phyloP scores from a whole-genome alignment of 106 monocot genomes.

The Cymbidium sinense region DNA sequence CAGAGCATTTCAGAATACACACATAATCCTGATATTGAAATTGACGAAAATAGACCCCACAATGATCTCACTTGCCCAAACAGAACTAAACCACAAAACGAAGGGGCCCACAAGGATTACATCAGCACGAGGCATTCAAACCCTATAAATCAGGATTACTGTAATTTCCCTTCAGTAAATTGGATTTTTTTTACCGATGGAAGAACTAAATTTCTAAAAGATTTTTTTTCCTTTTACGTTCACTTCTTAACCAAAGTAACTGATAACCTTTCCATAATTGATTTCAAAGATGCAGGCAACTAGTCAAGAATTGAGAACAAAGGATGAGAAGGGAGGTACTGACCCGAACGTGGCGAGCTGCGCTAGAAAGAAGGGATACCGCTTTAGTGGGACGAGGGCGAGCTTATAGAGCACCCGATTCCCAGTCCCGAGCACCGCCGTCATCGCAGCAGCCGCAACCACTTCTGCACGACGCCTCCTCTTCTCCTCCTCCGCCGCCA shows the following conservation, averaged over 20 bases:
- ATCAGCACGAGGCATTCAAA: not conserved
- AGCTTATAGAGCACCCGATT: constrained; percentile 87
- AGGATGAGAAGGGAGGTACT: not conserved
- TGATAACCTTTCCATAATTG: not conserved
- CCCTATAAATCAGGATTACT: not conserved
- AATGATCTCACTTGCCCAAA: not conserved
- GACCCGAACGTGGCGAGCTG: constrained; percentile 93
- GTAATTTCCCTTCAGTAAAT: not conserved
- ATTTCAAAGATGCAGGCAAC: not conserved
- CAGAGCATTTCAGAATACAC: not conserved
- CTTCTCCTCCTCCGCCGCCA: constrained; percentile 19
- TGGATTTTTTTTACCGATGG: too few relatives aligned
- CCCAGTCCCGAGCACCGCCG: constrained; percentile 62
- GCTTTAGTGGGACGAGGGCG: constrained; percentile 76
- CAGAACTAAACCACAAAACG: too few relatives aligned
- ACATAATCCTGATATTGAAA: not conserved
- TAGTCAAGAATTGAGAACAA: not conserved
- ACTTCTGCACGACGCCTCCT: constrained; percentile 36
- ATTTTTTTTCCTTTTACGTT: not conserved
- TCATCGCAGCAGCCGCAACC: constrained; percentile 50
- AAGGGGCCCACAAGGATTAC: not conserved
- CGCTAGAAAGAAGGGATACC: constrained; percentile 93
- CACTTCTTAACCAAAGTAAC: not conserved
- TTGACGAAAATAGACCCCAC: not conserved
- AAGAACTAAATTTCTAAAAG: too few relatives aligned